Percentiles rank a stretch among this genome's conserved stretches.
Conservation (phyloP, 2,329 filamentous ascomycete species). For the Neopestalotiopsis sp. region DNA sequence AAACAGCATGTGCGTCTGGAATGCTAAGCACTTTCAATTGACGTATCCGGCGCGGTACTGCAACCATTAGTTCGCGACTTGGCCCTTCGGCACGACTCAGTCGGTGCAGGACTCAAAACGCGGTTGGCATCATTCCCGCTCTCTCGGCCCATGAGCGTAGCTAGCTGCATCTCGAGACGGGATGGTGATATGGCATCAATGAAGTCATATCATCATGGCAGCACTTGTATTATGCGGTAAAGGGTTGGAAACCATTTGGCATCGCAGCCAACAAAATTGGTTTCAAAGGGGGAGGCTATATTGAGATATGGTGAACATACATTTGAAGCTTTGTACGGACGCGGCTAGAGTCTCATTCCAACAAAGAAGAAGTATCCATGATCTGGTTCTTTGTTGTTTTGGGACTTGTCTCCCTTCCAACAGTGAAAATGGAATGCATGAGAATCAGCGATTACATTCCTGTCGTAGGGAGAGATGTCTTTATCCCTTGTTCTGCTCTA, state of each 20-base stretch:
- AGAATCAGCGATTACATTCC: neutral
- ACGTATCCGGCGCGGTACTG: neutral
- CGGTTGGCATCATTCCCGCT: neutral
- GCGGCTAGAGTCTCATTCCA: neutral
- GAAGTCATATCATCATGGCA: neutral
- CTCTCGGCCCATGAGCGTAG: neutral
- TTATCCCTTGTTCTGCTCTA: constrained; percentile 2
- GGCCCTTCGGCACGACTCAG: neutral
- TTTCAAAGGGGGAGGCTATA: neutral
- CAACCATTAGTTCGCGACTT: neutral
- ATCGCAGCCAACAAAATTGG: neutral
- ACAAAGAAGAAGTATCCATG: neutral
- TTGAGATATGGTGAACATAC: neutral
- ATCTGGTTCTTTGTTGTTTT: neutral
- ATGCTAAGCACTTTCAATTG: neutral
- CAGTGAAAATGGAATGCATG: neutral
- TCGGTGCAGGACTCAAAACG: neutral
- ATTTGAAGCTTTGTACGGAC: neutral
- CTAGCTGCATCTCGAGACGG: neutral
- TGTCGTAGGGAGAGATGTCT: neutral
- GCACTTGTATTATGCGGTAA: neutral
- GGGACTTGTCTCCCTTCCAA: neutral
- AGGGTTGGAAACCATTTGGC: neutral
- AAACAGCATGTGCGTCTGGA: neutral
- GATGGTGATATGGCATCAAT: neutral